These are phyloP conservation scores for Termitomyces sp. DNA, from an alignment of 768 basidiomycete species.

Conservation along the genomic window DNA sequence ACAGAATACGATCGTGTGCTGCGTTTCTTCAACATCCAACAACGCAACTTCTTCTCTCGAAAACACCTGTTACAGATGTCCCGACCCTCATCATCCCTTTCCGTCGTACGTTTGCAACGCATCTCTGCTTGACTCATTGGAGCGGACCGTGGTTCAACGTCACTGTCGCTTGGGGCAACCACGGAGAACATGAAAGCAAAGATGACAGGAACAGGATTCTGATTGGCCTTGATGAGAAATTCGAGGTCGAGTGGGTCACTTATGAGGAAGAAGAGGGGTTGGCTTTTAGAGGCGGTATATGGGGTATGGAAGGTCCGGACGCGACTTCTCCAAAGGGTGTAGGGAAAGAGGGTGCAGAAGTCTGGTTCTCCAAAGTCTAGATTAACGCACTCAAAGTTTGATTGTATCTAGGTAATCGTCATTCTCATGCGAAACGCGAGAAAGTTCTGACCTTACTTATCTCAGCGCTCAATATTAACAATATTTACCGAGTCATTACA, in stretches of 20 bases:
- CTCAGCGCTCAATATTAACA: too few species aligned
- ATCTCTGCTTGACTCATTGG: slow-evolving; percentile 32
- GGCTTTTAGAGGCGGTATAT: slow-evolving; percentile 33
- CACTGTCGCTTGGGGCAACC: slow-evolving; percentile 31
- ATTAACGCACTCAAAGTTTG: neutral
- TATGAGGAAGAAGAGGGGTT: slow-evolving; percentile 18
- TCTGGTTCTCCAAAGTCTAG: slow-evolving; percentile 26
- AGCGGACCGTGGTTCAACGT: slow-evolving; percentile 33
- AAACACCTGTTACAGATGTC: slow-evolving; percentile 13
- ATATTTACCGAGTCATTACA: too few species aligned
- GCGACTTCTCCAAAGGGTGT: slow-evolving; percentile 21
- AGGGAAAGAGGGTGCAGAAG: slow-evolving; percentile 30
- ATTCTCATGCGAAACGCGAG: neutral
- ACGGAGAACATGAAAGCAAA: slow-evolving; percentile 5
- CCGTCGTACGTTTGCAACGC: slow-evolving; percentile 28
- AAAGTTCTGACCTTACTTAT: neutral
- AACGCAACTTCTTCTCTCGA: slow-evolving; percentile 24
- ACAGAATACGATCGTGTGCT: slow-evolving; percentile 14
- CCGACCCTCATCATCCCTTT: slow-evolving; percentile 31
- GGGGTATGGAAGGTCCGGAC: slow-evolving; percentile 32
- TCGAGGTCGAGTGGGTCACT: slow-evolving; percentile 33
- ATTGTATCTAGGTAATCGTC: neutral
- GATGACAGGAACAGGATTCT: slow-evolving; percentile 24
- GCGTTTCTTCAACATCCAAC: slow-evolving; percentile 17
- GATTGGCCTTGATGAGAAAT: slow-evolving; percentile 28